Evolutionary conservation across 306 rosid species (phyloP), one percentile per base, ranked within the genome.

Genomic region (Argentina anserina): DNA sequence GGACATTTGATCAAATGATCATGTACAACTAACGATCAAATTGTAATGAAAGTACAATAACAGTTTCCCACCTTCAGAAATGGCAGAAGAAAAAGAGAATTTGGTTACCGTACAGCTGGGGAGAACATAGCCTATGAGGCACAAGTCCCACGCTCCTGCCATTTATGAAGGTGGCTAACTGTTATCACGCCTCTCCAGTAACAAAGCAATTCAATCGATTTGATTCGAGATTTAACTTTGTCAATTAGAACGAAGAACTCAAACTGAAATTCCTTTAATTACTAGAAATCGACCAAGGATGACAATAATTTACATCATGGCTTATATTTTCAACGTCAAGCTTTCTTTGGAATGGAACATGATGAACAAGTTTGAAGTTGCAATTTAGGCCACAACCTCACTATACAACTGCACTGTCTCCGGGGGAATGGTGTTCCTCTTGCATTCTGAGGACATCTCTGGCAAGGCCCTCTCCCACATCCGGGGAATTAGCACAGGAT

Each of bases 321-420:
- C 49, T 31, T 13, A 33, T 52, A 28, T 31, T 55, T 14, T 21
- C 53, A 60, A 61, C 71, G 70, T 65, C 55, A 70, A 60, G 65
- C 66, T 65, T 66, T 53, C 13, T 50, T 58, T 42, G 20, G 55
- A 73, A 61, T n/a, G 11, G 56, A 56, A 49, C 58, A 26, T 67
- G 5, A 73, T 68, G 50, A 74, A 79, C 76, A 67, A 74, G 59
- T 58, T 64, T 40, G 65, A 69, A 86, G 83, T 76, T 85, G 86
- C 88, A 86, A 53, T 71, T 80, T 74, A 74, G 82, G 53, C 67
- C 78, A 74, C 78, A 80, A 80, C 65, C 61, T 75, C 46, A 20
- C 83, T 82, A 81, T 84, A 83, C 90, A 78, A 78, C 60, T 62
- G 78, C 73, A 18, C 5, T 11, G 21, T 33, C 73, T 52, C 69